Conservation (phyloP, 805 yeast genomes). For the Lachancea lanzarotensis region DNA sequence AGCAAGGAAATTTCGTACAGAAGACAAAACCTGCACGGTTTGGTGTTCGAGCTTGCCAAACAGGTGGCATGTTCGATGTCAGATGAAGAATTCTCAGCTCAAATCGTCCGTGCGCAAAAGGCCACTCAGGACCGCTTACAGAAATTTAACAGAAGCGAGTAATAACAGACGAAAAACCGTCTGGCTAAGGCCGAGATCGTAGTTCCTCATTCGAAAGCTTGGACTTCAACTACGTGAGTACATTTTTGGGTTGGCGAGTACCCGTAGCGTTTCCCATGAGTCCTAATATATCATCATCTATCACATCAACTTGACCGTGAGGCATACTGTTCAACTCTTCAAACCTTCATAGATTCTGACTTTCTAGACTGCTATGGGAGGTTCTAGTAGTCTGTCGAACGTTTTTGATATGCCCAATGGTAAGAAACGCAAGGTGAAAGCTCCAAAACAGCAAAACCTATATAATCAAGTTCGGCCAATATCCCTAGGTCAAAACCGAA, state of each 20-base stretch:
- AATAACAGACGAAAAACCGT: too few species aligned
- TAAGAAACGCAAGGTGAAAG: not conserved
- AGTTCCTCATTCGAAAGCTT: too few species aligned
- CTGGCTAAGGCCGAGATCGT: too few species aligned
- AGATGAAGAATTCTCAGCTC: slow-evolving; percentile 33
- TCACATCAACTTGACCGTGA: not conserved
- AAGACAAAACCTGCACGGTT: slow-evolving; percentile 46
- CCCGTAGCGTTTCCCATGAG: too few species aligned
- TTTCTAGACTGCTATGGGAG: not conserved
- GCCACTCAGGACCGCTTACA: slow-evolving; percentile 1
- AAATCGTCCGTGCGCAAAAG: slow-evolving; percentile 1
- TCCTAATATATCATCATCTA: not conserved
- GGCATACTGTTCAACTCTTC: not conserved
- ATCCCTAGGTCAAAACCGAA: slow-evolving; percentile 15
- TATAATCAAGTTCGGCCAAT: slow-evolving; percentile 27
- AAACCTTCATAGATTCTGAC: not conserved
- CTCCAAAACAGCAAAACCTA: not conserved
- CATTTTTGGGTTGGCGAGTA: too few species aligned
- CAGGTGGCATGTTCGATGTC: slow-evolving; percentile 32
- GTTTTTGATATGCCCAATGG: not conserved
- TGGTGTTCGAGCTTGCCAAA: slow-evolving; percentile 42
- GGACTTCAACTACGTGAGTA: too few species aligned
- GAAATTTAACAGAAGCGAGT: not conserved
- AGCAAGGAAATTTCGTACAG: slow-evolving; percentile 47
- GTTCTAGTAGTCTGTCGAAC: not conserved